Base-by-base conservation (phyloP, 2,329 filamentous ascomycete genomes). In the Colletotrichum graminicola region DNA sequence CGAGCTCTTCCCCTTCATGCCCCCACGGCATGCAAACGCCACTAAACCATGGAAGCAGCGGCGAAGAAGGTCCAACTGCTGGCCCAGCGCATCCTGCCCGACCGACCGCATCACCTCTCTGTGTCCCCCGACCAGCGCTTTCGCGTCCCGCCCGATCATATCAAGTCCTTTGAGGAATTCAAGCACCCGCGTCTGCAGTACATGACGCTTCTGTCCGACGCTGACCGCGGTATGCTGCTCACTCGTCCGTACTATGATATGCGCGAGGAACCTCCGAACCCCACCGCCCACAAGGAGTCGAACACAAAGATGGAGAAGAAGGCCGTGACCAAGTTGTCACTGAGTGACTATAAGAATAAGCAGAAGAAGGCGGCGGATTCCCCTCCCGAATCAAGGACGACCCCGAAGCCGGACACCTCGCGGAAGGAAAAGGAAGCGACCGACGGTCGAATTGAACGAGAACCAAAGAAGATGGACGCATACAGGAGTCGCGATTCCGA, bases 291-390 rank as follows among this genome's bases (percentile, higher is more conserved):
- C 75, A 78, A 81, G 72, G 82, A 86, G 71, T 75, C 82, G 64
- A 80, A 82, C 74, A 79, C 79, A 62, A 82, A 79, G 73, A 78
- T 78, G 72, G 83, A 85, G 76, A 88, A 85, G 78, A 88, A 88
- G 81, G 77, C 79, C 23, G 76, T 79, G 55, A 82, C 80, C 60
- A 88, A 89, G 78, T 77, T 90, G 74, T 88, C 87, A 18, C 79
- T 90, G 72, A 88, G 86, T 78, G 88, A 90, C 77, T 90, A 89
- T 75, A 87, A 87, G 79, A 89, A 87, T 73, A 86, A 87, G 77
- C 86, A 86, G 77, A 80, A 79, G 75, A 81, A 80, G 64, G 43
- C 55, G 12, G 59, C 64, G n/a, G 62, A 66, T 61, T 73, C 74
- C 14, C 75, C 73, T 49, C 73, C 68, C 34, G 63, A 67, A 34